phyloP scores from a whole-genome alignment of 768 basidiomycete genomes.

The Hypsizygus marmoreus region DNA sequence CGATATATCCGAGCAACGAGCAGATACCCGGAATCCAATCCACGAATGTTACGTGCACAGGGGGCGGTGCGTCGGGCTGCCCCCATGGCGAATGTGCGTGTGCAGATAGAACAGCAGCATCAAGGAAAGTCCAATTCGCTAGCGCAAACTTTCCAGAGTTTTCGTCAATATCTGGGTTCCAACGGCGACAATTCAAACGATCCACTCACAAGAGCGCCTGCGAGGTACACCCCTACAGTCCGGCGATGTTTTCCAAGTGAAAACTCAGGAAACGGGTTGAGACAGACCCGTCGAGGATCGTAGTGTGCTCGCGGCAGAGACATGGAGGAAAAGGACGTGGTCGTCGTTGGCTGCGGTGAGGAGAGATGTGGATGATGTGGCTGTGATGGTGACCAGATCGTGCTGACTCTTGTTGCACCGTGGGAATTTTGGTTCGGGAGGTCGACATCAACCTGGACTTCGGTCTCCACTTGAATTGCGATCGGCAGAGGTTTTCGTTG shows the following conservation, averaged over 20 bases:
- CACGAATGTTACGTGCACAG: slow-evolving; percentile 82
- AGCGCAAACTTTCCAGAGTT: slow-evolving; percentile 82
- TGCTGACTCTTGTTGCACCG: slow-evolving; percentile 21
- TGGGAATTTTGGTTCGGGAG: slow-evolving; percentile 23
- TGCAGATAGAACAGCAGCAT: slow-evolving; percentile 87
- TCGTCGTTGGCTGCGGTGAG: slow-evolving; percentile 13
- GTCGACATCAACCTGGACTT: slow-evolving; percentile 23
- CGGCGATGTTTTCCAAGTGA: slow-evolving; percentile 77
- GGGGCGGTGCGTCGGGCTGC: slow-evolving; percentile 61
- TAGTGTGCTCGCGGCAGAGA: slow-evolving; percentile 72
- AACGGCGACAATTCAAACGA: slow-evolving; percentile 1
- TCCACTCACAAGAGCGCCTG: slow-evolving; percentile 83
- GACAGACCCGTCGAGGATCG: slow-evolving; percentile 83
- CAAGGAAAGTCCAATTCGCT: slow-evolving; percentile 94
- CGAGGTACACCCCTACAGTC: slow-evolving; percentile 85
- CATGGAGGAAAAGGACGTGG: slow-evolving; percentile 34
- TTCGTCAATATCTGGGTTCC: neutral
- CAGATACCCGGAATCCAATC: slow-evolving; percentile 99
- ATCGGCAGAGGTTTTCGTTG: slow-evolving; percentile 13
- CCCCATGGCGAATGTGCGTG: slow-evolving; percentile 79
- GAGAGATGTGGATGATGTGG: slow-evolving; percentile 14
- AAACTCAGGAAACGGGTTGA: slow-evolving; percentile 82
- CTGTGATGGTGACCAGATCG: slow-evolving; percentile 20
- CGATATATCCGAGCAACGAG: slow-evolving; percentile 87
- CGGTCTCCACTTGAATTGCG: slow-evolving; percentile 27